These are phyloP conservation scores for Penicillium brasilianum DNA, from an alignment of 2,329 filamentous ascomycete species.

Conservation along the genomic window DNA sequence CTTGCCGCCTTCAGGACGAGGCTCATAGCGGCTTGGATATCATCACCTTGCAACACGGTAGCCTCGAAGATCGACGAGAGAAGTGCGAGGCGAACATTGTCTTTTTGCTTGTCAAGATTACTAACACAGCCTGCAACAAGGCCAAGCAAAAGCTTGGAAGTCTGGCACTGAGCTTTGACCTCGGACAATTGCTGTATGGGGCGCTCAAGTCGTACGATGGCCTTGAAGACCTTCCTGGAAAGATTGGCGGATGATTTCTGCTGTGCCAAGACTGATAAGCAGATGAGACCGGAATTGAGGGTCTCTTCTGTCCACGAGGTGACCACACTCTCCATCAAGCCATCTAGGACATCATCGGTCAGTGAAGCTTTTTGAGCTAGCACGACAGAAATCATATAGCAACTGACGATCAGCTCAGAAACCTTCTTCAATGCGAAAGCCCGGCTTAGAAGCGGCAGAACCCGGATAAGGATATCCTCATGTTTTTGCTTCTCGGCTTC, in stretches of 20 bases:
- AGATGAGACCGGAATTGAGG: slow-evolving; percentile 73
- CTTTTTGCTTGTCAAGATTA: slow-evolving; percentile 40
- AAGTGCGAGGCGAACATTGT: slow-evolving; percentile 52
- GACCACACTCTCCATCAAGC: slow-evolving; percentile 87
- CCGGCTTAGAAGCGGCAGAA: slow-evolving; percentile 73
- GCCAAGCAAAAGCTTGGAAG: slow-evolving; percentile 44
- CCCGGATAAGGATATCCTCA: slow-evolving; percentile 73
- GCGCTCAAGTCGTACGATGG: slow-evolving; percentile 43
- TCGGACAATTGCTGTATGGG: slow-evolving; percentile 41
- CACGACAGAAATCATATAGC: slow-evolving; percentile 88
- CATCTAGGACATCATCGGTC: slow-evolving; percentile 78
- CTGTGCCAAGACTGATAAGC: slow-evolving; percentile 80
- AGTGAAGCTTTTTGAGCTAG: slow-evolving; percentile 82
- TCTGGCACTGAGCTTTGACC: slow-evolving; percentile 40
- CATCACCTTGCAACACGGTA: slow-evolving; percentile 37
- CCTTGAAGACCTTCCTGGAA: slow-evolving; percentile 70
- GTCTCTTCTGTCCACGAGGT: slow-evolving; percentile 77
- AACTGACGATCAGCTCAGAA: slow-evolving; percentile 80
- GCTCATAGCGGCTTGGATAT: slow-evolving; percentile 39
- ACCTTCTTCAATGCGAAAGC: slow-evolving; percentile 76
- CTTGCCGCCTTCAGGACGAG: slow-evolving; percentile 42
- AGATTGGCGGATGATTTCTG: slow-evolving; percentile 73
- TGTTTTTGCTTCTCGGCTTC: slow-evolving; percentile 79
- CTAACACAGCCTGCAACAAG: slow-evolving; percentile 42
- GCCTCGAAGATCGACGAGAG: slow-evolving; percentile 45